Evolutionary conservation across 176 grass and related monocot species (phyloP), one percentile per base, ranked within the genome.

Genomic region (Eragrostis curvula): DNA sequence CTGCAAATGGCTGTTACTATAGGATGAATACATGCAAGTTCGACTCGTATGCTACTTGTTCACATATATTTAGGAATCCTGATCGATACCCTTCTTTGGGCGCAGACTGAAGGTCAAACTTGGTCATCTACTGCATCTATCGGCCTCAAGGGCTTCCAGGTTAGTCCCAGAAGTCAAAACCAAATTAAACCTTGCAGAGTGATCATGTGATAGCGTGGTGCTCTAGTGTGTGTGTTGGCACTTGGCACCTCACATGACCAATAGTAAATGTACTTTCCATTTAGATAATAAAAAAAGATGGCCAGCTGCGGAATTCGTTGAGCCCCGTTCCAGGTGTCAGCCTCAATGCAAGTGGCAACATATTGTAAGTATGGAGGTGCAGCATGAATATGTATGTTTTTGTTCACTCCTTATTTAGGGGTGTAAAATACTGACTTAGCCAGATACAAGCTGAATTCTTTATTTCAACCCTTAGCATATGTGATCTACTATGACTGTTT

Each of bases 91-190:
- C 75, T 74, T 55, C 57, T 78, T 32, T 53, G 47, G 52, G 47
- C 73, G 36, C 90, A 98, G 96, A 78, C 40, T 66, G 84, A 93
- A 76, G 79, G 68, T 81, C 81, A 89, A 88, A 93, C 75, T 68
- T 95, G 92, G 95, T 89, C 88, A 10, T 90, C 68, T 84, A 72
- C 92, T 84, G 83, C 69, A 85, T 92, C 88, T 75, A 63, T 68
- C 45, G 95, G 95, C 79, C 86, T 94, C 15, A 89, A 91, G 87
- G 95, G 82, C 64, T 74, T 90, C 43, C 95, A 97, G 90, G 95
- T 97, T 73, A 83, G 85, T 66, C 83, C 46, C 65, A 86, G 61
- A 81, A 28, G 11, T 61, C 58, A 61, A 28, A 27, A 75, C 39
- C 18, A 72, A 52, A 3, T 78, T 32, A 59, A 57, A 40, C 18